A percentile compares a stretch with the other conserved stretches of the same genome.
These are phyloP conservation scores for Cryphonectria carpinicola DNA, from an alignment of 2,329 filamentous ascomycete species.

Conservation along the genomic window DNA sequence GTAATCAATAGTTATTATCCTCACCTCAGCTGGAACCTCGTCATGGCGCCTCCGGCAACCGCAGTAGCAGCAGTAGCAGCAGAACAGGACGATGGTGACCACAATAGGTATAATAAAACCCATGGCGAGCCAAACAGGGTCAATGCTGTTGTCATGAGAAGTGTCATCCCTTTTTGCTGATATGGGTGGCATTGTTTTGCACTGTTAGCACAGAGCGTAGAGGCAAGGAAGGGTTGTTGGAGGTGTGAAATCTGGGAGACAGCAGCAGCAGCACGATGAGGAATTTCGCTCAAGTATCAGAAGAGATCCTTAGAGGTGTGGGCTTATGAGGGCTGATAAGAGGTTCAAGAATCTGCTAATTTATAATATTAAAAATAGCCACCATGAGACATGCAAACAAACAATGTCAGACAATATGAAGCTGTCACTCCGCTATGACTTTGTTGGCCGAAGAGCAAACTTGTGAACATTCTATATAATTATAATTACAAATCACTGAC, in stretches of 20 bases:
- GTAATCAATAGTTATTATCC: background rate
- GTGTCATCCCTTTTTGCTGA: conserved; percentile 7
- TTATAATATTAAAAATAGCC: background rate
- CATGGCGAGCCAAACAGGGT: conserved; percentile 22
- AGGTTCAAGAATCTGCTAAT: background rate
- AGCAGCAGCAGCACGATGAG: background rate
- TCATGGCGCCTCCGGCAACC: conserved; percentile 2
- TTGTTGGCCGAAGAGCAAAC: background rate
- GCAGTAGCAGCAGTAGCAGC: conserved; percentile 15
- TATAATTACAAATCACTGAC: background rate
- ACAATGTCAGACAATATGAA: background rate
- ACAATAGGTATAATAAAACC: conserved; percentile 18
- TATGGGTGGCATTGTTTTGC: conserved; percentile 8
- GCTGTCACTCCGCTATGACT: background rate
- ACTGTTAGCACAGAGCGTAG: background rate
- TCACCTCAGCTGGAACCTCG: background rate
- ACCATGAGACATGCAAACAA: background rate
- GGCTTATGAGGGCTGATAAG: background rate
- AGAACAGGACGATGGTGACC: conserved; percentile 10
- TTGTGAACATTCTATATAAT: no score
- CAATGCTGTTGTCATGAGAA: conserved; percentile 14
- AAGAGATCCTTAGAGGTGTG: background rate
- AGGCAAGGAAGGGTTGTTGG: background rate
- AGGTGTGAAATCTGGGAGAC: background rate
- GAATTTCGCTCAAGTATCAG: no score